These are phyloP conservation scores for Aspergillus sclerotioniger DNA, from an alignment of 495 filamentous ascomycete species.

Conservation along the genomic window DNA sequence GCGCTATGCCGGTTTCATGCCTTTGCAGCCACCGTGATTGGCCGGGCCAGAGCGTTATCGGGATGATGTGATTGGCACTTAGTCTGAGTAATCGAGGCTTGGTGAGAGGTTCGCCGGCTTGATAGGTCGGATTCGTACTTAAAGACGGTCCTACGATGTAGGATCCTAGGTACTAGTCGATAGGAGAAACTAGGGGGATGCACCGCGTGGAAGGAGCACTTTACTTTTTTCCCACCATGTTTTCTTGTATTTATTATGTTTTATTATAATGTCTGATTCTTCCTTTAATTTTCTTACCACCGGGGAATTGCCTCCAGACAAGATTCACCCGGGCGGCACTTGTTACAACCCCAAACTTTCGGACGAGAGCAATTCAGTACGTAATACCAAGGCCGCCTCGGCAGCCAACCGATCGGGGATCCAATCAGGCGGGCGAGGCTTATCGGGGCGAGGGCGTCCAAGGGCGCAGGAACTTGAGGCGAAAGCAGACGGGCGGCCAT, in stretches of 20 bases:
- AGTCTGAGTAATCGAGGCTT: slow-evolving; percentile 7
- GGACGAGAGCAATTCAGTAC: slow-evolving; percentile 19
- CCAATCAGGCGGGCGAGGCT: slow-evolving; percentile 27
- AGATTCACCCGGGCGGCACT: not conserved
- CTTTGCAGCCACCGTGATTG: slow-evolving; percentile 20
- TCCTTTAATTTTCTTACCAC: not conserved
- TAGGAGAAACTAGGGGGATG: not conserved
- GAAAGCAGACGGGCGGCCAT: slow-evolving; percentile 5
- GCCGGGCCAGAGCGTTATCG: slow-evolving; percentile 23
- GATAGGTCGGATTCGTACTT: not conserved
- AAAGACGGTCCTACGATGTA: no score
- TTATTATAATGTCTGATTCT: not conserved
- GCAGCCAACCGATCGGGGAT: slow-evolving; percentile 10
- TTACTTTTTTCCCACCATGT: not conserved
- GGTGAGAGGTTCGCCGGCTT: not conserved
- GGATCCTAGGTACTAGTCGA: no score
- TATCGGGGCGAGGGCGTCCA: slow-evolving; percentile 14
- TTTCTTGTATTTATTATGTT: not conserved
- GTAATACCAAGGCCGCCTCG: slow-evolving; percentile 27
- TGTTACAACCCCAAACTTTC: not conserved
- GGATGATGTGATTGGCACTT: slow-evolving; percentile 23
- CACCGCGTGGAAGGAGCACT: not conserved
- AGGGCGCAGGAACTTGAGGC: slow-evolving; percentile 6
- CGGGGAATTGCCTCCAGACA: not conserved
- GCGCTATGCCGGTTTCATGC: slow-evolving; percentile 24